These are phyloP conservation scores for Rhizoctonia solani DNA, from an alignment of 1,284 basidiomycete genomes.

Conservation along the genomic window DNA sequence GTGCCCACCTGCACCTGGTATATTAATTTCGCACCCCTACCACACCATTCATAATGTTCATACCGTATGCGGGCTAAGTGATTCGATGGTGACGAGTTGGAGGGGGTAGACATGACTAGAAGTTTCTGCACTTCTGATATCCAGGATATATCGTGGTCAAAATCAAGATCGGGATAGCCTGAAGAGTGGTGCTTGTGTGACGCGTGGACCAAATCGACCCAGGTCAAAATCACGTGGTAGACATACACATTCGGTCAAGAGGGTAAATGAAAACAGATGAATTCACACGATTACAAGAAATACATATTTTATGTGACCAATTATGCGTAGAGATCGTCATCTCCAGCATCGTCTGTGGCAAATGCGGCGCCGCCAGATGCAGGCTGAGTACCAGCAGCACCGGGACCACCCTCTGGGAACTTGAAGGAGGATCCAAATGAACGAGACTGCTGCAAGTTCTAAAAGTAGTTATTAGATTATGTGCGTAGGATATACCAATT, in stretches of 20 bases:
- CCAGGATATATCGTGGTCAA: not conserved
- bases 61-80: constrained; percentile 21
- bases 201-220: not conserved
- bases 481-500: no score
- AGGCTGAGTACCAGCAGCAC: constrained; percentile 52
- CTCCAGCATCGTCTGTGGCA: constrained; percentile 68
- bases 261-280: not conserved
- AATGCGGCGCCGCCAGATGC: constrained; percentile 77
- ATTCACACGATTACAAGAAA: not conserved
- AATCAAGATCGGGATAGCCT: not conserved
- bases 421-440: constrained; percentile 90
- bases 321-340: constrained; percentile 85
- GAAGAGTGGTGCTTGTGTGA: no score
- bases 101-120: constrained; percentile 1
- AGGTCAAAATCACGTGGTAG: constrained; percentile 12
- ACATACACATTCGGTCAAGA: no score
- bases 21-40: not conserved
- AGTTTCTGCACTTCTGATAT: not conserved
- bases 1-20: constrained; percentile 1
- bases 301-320: constrained; percentile 44
- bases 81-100: constrained; percentile 5
- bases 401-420: constrained; percentile 83
- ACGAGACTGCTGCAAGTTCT: constrained; percentile 87
- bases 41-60: not conserved
- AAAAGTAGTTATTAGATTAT: constrained; percentile 18